A percentile compares a stretch with the other conserved stretches of the same genome.
Evolutionary conservation across 2,329 filamentous ascomycete species (phyloP).

Genomic region (Pyrenophora graminea): DNA sequence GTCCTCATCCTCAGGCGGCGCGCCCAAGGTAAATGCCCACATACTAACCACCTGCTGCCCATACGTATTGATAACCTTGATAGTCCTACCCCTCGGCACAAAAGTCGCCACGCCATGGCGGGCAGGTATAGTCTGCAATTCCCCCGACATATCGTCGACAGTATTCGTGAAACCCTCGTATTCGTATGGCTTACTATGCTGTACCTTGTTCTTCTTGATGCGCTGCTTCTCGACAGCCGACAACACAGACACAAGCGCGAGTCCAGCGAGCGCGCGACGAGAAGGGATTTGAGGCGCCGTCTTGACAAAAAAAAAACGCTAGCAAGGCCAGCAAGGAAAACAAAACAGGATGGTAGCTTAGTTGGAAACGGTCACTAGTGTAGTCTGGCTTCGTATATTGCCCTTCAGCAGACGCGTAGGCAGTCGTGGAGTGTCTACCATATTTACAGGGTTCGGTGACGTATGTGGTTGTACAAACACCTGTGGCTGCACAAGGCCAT

Average conservation of each 20-base stretch:
- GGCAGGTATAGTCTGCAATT: constrained; percentile 54
- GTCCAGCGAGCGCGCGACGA: constrained; percentile 42
- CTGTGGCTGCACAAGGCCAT: constrained; percentile 6
- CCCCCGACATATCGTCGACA: constrained; percentile 44
- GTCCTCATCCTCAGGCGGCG: constrained; percentile 48
- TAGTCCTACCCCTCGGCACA: constrained; percentile 53
- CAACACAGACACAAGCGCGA: constrained; percentile 41
- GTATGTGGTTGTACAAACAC: constrained; percentile 14
- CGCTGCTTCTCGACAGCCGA: constrained; percentile 42
- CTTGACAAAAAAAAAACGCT: constrained; percentile 16
- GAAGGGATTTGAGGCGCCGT: constrained; percentile 38
- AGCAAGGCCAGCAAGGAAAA: constrained; percentile 3
- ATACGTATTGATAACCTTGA: constrained; percentile 57
- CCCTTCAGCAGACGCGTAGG: constrained; percentile 10
- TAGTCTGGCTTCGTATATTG: constrained; percentile 4
- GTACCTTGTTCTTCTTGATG: constrained; percentile 23
- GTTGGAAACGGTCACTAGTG: background rate
- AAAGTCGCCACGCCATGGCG: constrained; percentile 57
- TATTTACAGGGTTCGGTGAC: constrained; percentile 17
- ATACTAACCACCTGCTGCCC: constrained; percentile 56
- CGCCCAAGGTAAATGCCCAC: constrained; percentile 55
- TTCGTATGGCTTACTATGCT: constrained; percentile 6
- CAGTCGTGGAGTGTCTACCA: constrained; percentile 14
- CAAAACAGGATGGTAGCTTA: constrained; percentile 4
- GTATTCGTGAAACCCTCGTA: constrained; percentile 10